A percentile compares a stretch with the other conserved stretches of the same genome.
Conservation (phyloP, 345 rosid species). For the Acer negundo region DNA sequence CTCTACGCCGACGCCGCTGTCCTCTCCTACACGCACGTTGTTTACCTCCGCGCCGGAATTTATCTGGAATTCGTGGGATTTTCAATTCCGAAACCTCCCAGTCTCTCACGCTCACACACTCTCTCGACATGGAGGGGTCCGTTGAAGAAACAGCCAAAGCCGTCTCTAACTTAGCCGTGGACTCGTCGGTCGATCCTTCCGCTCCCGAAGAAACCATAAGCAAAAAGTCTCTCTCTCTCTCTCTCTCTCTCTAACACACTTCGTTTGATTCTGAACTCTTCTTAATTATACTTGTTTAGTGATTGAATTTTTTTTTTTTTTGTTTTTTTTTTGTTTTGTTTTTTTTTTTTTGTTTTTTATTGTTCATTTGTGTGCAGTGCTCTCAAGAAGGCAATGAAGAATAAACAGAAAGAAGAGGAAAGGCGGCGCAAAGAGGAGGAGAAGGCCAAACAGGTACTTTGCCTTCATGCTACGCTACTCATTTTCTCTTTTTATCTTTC, state of each 20-base stretch:
- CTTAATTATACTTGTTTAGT: background rate
- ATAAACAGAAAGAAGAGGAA: slow-evolving; percentile 82
- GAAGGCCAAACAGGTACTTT: slow-evolving; percentile 41
- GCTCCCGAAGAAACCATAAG: slow-evolving; percentile 54
- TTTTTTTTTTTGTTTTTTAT: background rate
- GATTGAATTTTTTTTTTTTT: background rate
- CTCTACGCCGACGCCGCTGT: too few species aligned
- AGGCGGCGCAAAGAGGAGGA: slow-evolving; percentile 73
- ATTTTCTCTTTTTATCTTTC: too few species aligned
- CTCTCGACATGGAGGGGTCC: slow-evolving; percentile 36
- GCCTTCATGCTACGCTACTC: background rate
- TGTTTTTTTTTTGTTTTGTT: background rate
- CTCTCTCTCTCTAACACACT: too few species aligned
- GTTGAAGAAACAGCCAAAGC: slow-evolving; percentile 44
- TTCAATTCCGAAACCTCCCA: background rate
- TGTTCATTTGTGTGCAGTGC: slow-evolving; percentile 51
- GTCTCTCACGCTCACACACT: background rate
- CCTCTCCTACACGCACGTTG: too few species aligned
- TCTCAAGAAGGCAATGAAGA: slow-evolving; percentile 73
- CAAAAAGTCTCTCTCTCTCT: slow-evolving; percentile 56
- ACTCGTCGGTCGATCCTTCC: slow-evolving; percentile 27
- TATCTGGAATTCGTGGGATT: too few species aligned
- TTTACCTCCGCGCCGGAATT: too few species aligned
- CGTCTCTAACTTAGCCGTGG: slow-evolving; percentile 38
- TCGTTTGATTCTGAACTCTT: background rate